phyloP scores from a whole-genome alignment of 345 rosid species.

The Camelina laxa region DNA sequence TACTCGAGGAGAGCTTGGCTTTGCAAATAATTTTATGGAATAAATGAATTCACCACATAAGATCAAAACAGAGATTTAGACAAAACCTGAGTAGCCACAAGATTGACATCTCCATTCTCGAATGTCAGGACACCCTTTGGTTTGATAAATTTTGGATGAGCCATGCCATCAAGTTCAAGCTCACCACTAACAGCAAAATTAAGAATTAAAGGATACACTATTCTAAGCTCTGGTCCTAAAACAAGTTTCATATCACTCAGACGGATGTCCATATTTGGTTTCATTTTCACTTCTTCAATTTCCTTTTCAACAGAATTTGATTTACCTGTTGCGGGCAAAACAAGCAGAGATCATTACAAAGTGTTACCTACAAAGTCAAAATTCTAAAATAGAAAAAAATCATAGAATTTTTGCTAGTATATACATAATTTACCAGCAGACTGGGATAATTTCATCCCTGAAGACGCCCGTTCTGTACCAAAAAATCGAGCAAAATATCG shows the following conservation, averaged over 20 bases:
- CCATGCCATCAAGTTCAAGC: slow-evolving; percentile 85
- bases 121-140: slow-evolving; percentile 91
- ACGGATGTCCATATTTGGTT: slow-evolving; percentile 83
- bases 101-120: slow-evolving; percentile 98
- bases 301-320: slow-evolving; percentile 72
- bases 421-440: slow-evolving; percentile 55
- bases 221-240: slow-evolving; percentile 92
- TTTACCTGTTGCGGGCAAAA: slow-evolving; percentile 56
- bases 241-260: slow-evolving; percentile 89
- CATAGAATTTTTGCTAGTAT: neutral
- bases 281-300: slow-evolving; percentile 63
- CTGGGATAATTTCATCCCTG: slow-evolving; percentile 62
- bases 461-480: slow-evolving; percentile 68
- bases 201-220: slow-evolving; percentile 89
- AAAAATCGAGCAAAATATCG: slow-evolving; percentile 83
- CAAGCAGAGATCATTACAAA: slow-evolving; percentile 32
- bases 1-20: neutral
- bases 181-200: slow-evolving; percentile 95
- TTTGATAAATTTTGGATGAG: slow-evolving; percentile 89
- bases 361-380: slow-evolving; percentile 1
- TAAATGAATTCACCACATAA: slow-evolving; percentile 3
- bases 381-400: neutral
- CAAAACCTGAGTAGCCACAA: slow-evolving; percentile 91
- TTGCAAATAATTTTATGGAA: slow-evolving; percentile 14
- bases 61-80: slow-evolving; percentile 37